Conservation (phyloP, 2,329 filamentous ascomycete species). For the Talaromyces pinophilus region DNA sequence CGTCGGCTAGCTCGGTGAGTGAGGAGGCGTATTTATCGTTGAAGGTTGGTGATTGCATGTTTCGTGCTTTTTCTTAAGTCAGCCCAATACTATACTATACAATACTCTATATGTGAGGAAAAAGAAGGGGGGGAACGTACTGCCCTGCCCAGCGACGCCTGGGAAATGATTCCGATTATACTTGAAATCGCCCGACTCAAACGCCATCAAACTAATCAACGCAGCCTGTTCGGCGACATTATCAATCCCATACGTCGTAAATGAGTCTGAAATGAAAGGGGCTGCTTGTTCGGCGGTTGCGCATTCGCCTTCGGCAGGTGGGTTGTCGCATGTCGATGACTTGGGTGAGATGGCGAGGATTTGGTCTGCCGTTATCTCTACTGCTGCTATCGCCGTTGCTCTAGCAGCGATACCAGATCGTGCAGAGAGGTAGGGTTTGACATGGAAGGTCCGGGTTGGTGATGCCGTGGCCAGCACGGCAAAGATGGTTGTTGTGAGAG, state of each 20-base stretch:
- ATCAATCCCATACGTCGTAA: slow-evolving; percentile 60
- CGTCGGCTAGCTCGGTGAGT: slow-evolving; percentile 46
- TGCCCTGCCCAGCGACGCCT: slow-evolving; percentile 70
- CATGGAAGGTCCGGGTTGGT: neutral
- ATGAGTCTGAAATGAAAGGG: slow-evolving; percentile 56
- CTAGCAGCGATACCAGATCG: neutral
- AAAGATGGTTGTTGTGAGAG: slow-evolving; percentile 25
- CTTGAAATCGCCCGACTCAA: slow-evolving; percentile 69
- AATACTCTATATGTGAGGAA: neutral
- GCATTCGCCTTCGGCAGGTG: slow-evolving; percentile 59
- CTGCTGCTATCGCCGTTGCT: neutral
- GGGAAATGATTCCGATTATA: slow-evolving; percentile 70
- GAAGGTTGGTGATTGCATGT: slow-evolving; percentile 62
- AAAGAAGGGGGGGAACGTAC: slow-evolving; percentile 27
- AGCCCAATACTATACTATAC: neutral
- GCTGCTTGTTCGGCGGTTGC: slow-evolving; percentile 65
- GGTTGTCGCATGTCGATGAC: slow-evolving; percentile 56
- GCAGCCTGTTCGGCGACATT: slow-evolving; percentile 65
- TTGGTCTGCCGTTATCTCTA: slow-evolving; percentile 32
- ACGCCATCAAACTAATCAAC: slow-evolving; percentile 68
- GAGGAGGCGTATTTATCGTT: slow-evolving; percentile 58
- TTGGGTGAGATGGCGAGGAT: slow-evolving; percentile 56
- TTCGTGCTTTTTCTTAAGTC: slow-evolving; percentile 50
- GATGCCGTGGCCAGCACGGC: slow-evolving; percentile 20
- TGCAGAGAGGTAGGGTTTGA: neutral